phyloP scores from a whole-genome alignment of 148 eudicot species.

The Polygonum maritimum region DNA sequence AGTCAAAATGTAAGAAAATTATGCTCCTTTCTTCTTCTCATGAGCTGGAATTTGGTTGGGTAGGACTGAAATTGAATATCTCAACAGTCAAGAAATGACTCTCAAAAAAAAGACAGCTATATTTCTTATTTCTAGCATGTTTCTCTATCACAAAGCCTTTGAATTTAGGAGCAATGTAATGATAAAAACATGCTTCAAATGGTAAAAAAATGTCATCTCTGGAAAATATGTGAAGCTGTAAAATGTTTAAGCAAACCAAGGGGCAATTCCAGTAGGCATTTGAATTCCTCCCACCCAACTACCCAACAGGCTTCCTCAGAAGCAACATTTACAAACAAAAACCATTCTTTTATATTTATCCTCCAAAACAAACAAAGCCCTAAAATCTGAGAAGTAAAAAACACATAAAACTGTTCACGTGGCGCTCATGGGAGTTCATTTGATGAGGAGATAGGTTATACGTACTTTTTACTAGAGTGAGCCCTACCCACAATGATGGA shows the following conservation, averaged over 20 bases:
- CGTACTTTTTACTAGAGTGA: neutral
- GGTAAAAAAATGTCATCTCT: neutral
- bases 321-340: neutral
- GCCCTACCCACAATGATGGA: constrained; percentile 6
- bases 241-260: neutral
- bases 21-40: neutral
- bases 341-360: neutral
- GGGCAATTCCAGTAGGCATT: neutral
- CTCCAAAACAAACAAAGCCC: constrained; percentile 1
- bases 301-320: constrained; percentile 5
- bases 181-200: neutral
- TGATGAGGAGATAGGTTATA: neutral
- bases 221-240: neutral
- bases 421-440: neutral
- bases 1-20: neutral
- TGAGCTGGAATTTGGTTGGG: neutral
- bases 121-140: neutral
- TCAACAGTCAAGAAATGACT: neutral
- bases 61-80: neutral
- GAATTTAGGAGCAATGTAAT: constrained; percentile 5
- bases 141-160: neutral
- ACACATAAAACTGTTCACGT: neutral
- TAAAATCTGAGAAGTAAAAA: neutral
- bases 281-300: constrained; percentile 8
- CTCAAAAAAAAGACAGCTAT: neutral